Evolutionary conservation across 1,139 yeast genomes (phyloP), one percentile per base, ranked within the genome.

Genomic region (Zygosaccharomyces pseudobailii): DNA sequence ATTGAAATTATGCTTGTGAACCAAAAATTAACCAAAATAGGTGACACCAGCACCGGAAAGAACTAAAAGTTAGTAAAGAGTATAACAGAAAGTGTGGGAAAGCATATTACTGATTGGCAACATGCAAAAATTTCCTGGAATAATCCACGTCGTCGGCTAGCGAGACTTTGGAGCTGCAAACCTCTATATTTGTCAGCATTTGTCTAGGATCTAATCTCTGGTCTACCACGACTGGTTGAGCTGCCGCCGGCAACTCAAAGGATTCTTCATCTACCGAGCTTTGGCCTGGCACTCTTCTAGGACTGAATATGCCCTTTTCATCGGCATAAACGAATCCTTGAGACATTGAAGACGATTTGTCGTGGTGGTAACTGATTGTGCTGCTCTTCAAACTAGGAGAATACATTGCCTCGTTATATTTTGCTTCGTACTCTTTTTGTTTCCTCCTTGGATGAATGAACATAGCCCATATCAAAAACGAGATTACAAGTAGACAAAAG

Each of bases 131-230:
- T 53, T 81, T 75, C 49, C 95, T 71, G 6, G 87, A 79, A 64
- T 86, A 86, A 63, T 86, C 94, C 49, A 74, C 71, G 53, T 85
- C 84, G 63, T 87, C 95, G 34, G 81, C 84, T 47, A 87, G 68
- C n/a, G 87, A 78, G 53, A 79, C 73, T 48, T 75, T 71, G 20
- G 88, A 80, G 48, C 74, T 76, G 58, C 45, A 50, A 17, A 77
- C 79, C 36, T 60, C 80, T 69, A 65, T 58, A 32, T 61, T 59
- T 46, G 75, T 67, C 62, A 81, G 80, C 74, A 84, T 74, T 40
- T 80, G 79, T 32, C 73, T 71, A 3, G 90, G 88, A 55, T 85
- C 90, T 49, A 84, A 66, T 39, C 89, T 71, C 53, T 81, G 81
- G 61, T 86, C 94, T 43, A 83, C 78, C 50, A 82, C 82, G 13